phyloP scores from a whole-genome alignment of 2,329 filamentous ascomycete genomes.

The Coniella lustricola region DNA sequence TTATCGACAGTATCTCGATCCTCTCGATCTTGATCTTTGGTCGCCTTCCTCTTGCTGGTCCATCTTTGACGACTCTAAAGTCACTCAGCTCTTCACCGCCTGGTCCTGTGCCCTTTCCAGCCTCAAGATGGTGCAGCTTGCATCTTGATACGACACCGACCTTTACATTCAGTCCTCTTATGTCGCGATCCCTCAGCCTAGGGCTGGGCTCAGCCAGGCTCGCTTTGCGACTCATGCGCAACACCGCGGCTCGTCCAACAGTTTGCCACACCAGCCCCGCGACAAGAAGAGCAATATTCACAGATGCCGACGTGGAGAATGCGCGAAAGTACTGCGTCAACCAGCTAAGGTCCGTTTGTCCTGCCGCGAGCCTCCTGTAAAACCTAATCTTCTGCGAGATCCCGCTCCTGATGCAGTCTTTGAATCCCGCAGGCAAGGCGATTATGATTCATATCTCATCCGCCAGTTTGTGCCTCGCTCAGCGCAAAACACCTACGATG shows the following conservation, averaged over 20 bases:
- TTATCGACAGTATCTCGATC: too few relatives aligned
- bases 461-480: slow-evolving; percentile 74
- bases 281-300: slow-evolving; percentile 34
- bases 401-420: not conserved
- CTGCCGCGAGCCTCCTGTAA: not conserved
- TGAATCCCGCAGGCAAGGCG: slow-evolving; percentile 58
- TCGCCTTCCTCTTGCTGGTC: too few relatives aligned
- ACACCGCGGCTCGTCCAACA: not conserved
- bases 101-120: too few relatives aligned
- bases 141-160: not conserved
- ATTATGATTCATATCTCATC: slow-evolving; percentile 81
- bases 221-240: not conserved
- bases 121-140: not conserved
- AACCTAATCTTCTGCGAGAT: not conserved
- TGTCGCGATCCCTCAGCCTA: slow-evolving; percentile 32
- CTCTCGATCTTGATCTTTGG: too few relatives aligned
- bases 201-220: slow-evolving; percentile 32
- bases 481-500: slow-evolving; percentile 76
- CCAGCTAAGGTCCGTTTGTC: slow-evolving; percentile 40
- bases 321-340: slow-evolving; percentile 48
- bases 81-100: too few relatives aligned
- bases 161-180: slow-evolving; percentile 17
- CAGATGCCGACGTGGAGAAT: slow-evolving; percentile 44
- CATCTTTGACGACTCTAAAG: too few relatives aligned
- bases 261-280: not conserved